These are phyloP conservation scores for Colletotrichum sp. DNA, from an alignment of 2,329 filamentous ascomycete species.

Conservation along the genomic window DNA sequence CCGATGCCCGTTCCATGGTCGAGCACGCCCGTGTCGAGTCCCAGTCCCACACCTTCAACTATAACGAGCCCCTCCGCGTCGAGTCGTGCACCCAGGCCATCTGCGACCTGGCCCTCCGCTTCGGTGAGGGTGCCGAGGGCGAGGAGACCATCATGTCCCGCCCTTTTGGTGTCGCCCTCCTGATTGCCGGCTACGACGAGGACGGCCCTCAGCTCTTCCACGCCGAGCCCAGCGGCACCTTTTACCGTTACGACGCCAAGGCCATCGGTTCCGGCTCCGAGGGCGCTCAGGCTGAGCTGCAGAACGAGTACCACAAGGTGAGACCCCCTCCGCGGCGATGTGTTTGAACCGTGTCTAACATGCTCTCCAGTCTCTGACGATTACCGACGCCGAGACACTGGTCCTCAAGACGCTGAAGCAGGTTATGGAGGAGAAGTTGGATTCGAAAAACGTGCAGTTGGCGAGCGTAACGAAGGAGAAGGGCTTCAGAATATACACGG, in stretches of 20 bases:
- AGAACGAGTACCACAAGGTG: constrained; percentile 97
- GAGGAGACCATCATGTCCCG: constrained; percentile 99
- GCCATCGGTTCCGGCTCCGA: constrained; percentile 97
- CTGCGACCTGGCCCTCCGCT: constrained; percentile 93
- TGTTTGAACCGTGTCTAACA: neutral
- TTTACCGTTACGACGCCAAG: constrained; percentile 99
- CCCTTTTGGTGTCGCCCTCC: constrained; percentile 93
- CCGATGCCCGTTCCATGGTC: constrained; percentile 95
- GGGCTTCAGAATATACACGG: constrained; percentile 98
- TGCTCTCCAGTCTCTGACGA: constrained; percentile 75
- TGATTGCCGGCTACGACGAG: constrained; percentile 97
- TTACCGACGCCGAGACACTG: constrained; percentile 90
- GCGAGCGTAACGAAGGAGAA: constrained; percentile 97
- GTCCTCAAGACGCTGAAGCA: constrained; percentile 98
- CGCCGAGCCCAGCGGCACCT: constrained; percentile 96
- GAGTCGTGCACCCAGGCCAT: constrained; percentile 99
- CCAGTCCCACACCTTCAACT: constrained; percentile 98
- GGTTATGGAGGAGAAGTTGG: constrained; percentile 99
- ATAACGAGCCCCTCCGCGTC: constrained; percentile 90
- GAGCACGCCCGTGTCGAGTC: constrained; percentile 98
- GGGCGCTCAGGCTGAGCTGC: constrained; percentile 95
- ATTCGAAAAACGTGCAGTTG: constrained; percentile 97
- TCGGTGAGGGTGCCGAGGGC: constrained; percentile 95
- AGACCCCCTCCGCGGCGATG: constrained; percentile 15
- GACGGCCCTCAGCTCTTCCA: constrained; percentile 97